Evolutionary conservation across 495 filamentous ascomycete species (phyloP).

Genomic region (Aspergillus carlsbadensis): DNA sequence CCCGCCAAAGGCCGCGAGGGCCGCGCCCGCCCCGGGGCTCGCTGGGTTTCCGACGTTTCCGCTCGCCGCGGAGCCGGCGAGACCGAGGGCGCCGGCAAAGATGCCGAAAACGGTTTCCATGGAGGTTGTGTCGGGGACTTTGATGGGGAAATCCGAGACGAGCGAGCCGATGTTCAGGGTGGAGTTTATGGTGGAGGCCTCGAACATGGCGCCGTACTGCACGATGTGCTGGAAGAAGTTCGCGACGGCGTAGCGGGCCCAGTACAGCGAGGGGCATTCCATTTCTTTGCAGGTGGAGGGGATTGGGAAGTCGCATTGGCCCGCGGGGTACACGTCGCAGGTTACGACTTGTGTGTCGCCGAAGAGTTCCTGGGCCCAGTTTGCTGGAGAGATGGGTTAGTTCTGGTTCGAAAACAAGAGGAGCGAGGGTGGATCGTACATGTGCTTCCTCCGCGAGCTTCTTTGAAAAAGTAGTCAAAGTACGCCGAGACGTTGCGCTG

Average conservation of each 20-base stretch:
- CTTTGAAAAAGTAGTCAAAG: background rate
- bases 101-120: background rate
- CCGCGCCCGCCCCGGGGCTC: background rate
- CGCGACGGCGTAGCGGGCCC: background rate
- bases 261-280: background rate
- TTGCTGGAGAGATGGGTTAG: background rate
- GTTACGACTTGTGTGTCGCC: background rate
- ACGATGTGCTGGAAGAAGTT: background rate
- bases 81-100: background rate
- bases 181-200: background rate
- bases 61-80: background rate
- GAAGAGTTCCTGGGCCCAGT: constrained; percentile 1
- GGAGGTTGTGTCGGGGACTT: background rate
- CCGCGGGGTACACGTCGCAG: background rate
- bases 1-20: background rate
- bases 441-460: background rate
- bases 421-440: background rate
- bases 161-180: background rate
- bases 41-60: too few species aligned
- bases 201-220: background rate
- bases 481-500: background rate
- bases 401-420: background rate
- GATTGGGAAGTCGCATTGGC: background rate
- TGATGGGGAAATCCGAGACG: background rate
- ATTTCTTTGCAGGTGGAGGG: background rate